Base-by-base conservation (phyloP, 2,329 filamentous ascomycete genomes). In the Intubia oerlemansii region DNA sequence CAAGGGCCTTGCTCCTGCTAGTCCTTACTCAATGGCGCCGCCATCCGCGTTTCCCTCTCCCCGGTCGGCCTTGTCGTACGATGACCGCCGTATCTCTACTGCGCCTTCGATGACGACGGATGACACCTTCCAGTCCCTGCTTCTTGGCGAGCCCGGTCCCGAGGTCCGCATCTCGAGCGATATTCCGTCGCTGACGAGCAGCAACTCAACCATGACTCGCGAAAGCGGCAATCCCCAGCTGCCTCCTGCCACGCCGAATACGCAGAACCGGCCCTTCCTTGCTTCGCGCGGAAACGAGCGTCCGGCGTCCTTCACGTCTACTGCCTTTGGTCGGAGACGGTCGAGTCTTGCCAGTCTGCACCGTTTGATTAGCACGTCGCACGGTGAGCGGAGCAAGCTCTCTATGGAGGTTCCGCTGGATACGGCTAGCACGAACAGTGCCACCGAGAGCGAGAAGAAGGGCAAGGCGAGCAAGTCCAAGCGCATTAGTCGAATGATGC, bases 261-360 rank as follows among this genome's bases (percentile, higher is more conserved):
- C 32, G 41, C 54, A 55, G 36, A 55, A 60, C 19, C 55, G 62
- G 35, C 56, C 57, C 7, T 56, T 58, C 26, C 47, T 56, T 24
- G 52, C 51, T 4, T 51, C 58, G 18, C 53, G 56, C 11, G 61
- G 66, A 13, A 28, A 25, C 3, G 62, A 70, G 37, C 60, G 68
- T 4, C 69, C 68, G 1, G 60, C 64, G 5, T 74, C 68, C 0
- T 62, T 73, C 17, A 69, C 64, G 2, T 62, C 63, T 10, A 56
- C 61, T 9, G 60, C 64, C 4, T 72, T 73, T 35, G 72, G 71
- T 14, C 67, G 71, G 24, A 70, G 80, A 42, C 66, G 78, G 30
- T 75, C 72, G 4, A 84, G 77, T 42, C 62, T 85, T 37, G 76
- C 69, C 17, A 82, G 77, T 41, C 54, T 85, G 17, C 80, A 76